These are phyloP conservation scores for Chloranthus sessilifolius DNA, from an alignment of 164 flowering plant genomes.

Conservation along the genomic window DNA sequence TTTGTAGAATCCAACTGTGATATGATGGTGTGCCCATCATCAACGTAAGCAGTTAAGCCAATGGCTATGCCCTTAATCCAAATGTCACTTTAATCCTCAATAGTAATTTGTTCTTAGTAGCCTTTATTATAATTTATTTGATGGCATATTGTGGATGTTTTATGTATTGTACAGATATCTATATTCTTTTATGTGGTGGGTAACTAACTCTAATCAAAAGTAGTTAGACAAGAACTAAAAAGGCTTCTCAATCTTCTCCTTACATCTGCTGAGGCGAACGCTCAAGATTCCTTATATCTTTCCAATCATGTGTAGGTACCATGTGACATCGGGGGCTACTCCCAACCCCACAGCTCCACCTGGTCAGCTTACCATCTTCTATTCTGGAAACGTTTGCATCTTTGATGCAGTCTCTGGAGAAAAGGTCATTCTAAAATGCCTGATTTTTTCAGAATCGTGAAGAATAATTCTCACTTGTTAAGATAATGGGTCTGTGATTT, in stretches of 20 bases:
- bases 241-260: too few relatives aligned
- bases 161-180: too few relatives aligned
- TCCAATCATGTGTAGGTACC: neutral
- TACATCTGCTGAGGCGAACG: too few relatives aligned
- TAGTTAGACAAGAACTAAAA: neutral
- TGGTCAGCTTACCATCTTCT: slow-evolving; percentile 46
- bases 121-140: too few relatives aligned
- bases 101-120: too few relatives aligned
- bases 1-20: too few relatives aligned
- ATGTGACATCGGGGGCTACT: neutral
- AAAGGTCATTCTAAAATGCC: slow-evolving; percentile 23
- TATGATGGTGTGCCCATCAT: too few relatives aligned
- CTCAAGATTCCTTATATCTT: neutral
- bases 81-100: too few relatives aligned
- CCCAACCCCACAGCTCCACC: slow-evolving; percentile 9
- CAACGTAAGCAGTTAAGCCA: too few relatives aligned
- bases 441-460: neutral
- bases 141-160: too few relatives aligned
- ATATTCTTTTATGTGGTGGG: too few relatives aligned
- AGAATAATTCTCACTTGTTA: neutral
- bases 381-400: slow-evolving; percentile 36
- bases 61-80: too few relatives aligned
- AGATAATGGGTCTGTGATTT: neutral
- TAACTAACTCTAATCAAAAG: neutral
- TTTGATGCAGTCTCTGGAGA: slow-evolving; percentile 39